Conservation (phyloP, 305 asterid species). For the Fraxinus sp. region DNA sequence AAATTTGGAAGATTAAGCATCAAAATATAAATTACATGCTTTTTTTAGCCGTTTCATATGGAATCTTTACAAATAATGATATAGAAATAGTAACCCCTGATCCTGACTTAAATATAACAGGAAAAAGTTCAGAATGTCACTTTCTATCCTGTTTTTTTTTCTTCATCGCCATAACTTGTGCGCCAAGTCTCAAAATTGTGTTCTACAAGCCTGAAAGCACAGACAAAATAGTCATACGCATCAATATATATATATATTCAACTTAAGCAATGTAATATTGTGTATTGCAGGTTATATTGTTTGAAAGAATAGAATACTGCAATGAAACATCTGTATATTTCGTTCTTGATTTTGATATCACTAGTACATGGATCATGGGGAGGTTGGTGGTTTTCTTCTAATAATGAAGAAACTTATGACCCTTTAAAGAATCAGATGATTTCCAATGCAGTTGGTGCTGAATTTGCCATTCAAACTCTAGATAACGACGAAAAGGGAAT, state of each 20-base stretch:
- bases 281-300: not conserved
- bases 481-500: slow-evolving; percentile 33
- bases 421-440: slow-evolving; percentile 3
- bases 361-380: slow-evolving; percentile 22
- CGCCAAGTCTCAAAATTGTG: slow-evolving; percentile 13
- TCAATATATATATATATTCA: not conserved
- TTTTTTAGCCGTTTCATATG: not conserved
- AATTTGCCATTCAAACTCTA: slow-evolving; percentile 50
- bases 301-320: not conserved
- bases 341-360: slow-evolving; percentile 20
- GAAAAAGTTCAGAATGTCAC: not conserved
- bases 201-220: not conserved
- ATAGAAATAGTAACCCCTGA: not conserved
- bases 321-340: not conserved
- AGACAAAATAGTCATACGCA: not conserved
- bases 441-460: slow-evolving; percentile 32
- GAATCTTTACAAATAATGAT: not conserved
- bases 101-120: not conserved
- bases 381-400: slow-evolving; percentile 39
- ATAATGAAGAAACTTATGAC: slow-evolving; percentile 2
- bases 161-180: slow-evolving; percentile 6
- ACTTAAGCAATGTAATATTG: not conserved
- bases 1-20: not conserved
- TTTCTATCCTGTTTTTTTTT: not conserved
- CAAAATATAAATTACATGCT: not conserved